These are phyloP conservation scores for Penicillium sp. DNA, from an alignment of 2,329 filamentous ascomycete genomes.

Conservation along the genomic window DNA sequence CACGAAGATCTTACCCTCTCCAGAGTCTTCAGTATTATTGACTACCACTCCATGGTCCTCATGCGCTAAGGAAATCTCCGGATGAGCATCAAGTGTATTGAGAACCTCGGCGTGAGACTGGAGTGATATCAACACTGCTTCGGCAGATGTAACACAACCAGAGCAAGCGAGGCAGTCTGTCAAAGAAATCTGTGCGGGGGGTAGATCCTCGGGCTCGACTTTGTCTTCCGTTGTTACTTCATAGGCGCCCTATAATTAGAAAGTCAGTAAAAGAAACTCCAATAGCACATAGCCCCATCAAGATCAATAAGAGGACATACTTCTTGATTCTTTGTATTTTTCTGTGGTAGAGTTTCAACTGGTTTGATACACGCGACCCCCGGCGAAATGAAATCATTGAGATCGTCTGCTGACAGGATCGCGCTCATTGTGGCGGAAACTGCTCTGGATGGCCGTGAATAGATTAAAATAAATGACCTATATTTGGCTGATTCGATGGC, in stretches of 20 bases:
- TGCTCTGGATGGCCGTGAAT: conserved; percentile 13
- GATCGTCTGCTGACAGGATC: conserved; percentile 91
- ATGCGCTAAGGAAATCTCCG: conserved; percentile 38
- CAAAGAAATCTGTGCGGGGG: conserved; percentile 86
- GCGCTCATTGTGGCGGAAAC: conserved; percentile 71
- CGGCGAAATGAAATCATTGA: conserved; percentile 98
- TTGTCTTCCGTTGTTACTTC: conserved; percentile 95
- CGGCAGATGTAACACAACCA: conserved; percentile 93
- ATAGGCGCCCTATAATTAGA: conserved; percentile 54
- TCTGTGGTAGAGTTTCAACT: conserved; percentile 79
- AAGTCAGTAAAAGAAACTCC: conserved; percentile 20
- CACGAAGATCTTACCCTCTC: conserved; percentile 73
- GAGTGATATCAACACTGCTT: conserved; percentile 91
- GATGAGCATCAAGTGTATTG: conserved; percentile 67
- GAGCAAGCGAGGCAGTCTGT: conserved; percentile 98
- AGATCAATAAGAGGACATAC: conserved; percentile 34
- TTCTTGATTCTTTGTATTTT: conserved; percentile 49
- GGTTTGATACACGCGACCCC: conserved; percentile 98
- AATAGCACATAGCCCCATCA: neutral
- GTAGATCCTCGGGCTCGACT: conserved; percentile 54
- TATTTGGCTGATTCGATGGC: neutral
- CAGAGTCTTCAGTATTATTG: conserved; percentile 32
- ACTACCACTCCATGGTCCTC: conserved; percentile 42
- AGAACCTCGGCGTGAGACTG: conserved; percentile 94
- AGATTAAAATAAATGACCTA: neutral